Conservation (phyloP, 192 early-diverging fungal species). For the Coemansia sp. region DNA sequence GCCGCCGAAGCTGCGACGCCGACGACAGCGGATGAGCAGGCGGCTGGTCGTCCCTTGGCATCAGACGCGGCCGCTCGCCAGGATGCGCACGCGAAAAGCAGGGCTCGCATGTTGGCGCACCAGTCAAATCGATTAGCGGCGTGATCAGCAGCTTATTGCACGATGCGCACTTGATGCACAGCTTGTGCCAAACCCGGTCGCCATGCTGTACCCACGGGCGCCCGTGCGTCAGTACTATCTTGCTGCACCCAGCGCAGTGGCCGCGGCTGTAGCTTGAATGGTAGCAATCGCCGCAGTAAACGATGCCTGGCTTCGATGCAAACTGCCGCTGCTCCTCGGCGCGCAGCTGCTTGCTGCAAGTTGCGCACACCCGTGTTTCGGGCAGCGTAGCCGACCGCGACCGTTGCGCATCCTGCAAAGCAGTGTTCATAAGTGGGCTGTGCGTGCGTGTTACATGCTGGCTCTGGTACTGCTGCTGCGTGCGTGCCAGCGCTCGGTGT, state of each 20-base stretch:
- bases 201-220: constrained; percentile 56
- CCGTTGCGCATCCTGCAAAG: constrained; percentile 15
- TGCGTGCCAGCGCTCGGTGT: constrained; percentile 4
- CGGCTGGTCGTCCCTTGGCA: constrained; percentile 12
- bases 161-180: constrained; percentile 50
- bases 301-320: constrained; percentile 41
- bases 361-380: constrained; percentile 30
- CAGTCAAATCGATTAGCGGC: constrained; percentile 44
- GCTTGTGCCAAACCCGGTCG: constrained; percentile 54
- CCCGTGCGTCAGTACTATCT: constrained; percentile 53
- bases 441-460: background rate
- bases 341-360: constrained; percentile 30
- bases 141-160: constrained; percentile 42
- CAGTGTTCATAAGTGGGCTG: constrained; percentile 15
- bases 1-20: background rate
- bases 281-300: constrained; percentile 56
- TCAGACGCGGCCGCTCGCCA: constrained; percentile 6
- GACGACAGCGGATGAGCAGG: constrained; percentile 3
- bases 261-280: constrained; percentile 55
- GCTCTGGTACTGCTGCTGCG: constrained; percentile 8
- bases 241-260: constrained; percentile 45
- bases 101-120: constrained; percentile 50
- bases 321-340: constrained; percentile 53
- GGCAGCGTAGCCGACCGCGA: constrained; percentile 51
- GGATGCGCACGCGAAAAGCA: constrained; percentile 35